Evolutionary conservation across 495 filamentous ascomycete genomes (phyloP).

Genomic region (Penicillium salamii): DNA sequence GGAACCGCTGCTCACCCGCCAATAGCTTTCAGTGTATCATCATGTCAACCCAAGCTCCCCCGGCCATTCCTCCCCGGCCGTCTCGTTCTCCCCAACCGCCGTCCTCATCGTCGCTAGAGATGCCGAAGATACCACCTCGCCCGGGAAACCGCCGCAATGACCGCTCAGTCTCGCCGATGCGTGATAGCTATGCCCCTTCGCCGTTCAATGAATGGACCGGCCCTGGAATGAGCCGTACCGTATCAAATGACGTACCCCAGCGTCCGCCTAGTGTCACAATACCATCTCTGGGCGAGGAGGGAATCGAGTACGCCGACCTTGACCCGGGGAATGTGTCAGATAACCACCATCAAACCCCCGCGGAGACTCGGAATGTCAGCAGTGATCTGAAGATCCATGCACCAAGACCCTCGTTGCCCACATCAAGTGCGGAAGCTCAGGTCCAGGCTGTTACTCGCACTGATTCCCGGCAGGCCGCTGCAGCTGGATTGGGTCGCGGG

Average conservation of each 20-base stretch:
- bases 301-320: conserved; percentile 76
- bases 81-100: conserved; percentile 46
- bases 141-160: conserved; percentile 63
- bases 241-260: conserved; percentile 49
- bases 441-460: conserved; percentile 83
- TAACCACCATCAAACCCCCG: conserved; percentile 41
- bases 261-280: conserved; percentile 77
- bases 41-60: conserved; percentile 48
- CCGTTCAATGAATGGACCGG: conserved; percentile 70
- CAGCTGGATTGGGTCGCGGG: conserved; percentile 73
- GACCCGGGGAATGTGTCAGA: conserved; percentile 37
- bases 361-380: conserved; percentile 74
- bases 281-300: conserved; percentile 85
- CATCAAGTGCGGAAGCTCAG: conserved; percentile 71
- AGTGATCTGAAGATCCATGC: conserved; percentile 83
- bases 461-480: conserved; percentile 78
- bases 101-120: conserved; percentile 30
- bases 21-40: conserved; percentile 19
- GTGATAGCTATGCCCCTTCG: conserved; percentile 77
- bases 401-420: conserved; percentile 82
- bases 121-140: conserved; percentile 65
- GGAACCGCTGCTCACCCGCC: conserved; percentile 14
- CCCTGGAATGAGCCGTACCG: conserved; percentile 42
- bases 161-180: conserved; percentile 73
- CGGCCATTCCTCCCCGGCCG: conserved; percentile 49